These are phyloP conservation scores for Rhynchospora pubera DNA, from an alignment of 176 grass and related monocot genomes.

Conservation along the genomic window DNA sequence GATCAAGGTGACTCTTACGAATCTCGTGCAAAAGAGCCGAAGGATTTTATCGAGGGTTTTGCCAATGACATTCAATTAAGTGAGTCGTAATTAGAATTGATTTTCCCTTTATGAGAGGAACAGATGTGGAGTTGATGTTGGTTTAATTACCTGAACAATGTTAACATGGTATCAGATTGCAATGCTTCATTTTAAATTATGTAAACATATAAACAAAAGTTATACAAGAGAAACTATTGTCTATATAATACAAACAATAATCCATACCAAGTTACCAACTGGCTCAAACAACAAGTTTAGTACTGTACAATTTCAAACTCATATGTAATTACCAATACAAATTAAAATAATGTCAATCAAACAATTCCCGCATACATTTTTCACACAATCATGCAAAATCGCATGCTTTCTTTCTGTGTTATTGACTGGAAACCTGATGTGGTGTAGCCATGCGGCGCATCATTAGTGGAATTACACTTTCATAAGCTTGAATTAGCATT, in stretches of 20 bases:
- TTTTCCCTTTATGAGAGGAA: no score
- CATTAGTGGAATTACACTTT: neutral
- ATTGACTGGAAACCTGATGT: neutral
- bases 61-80: no score
- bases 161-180: no score
- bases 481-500: conserved; percentile 16
- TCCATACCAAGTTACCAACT: neutral
- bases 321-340: conserved; percentile 4
- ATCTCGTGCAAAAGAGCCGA: no score
- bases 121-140: no score
- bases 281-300: neutral
- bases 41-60: no score
- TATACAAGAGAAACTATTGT: neutral
- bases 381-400: neutral
- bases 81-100: no score
- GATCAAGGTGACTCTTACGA: no score
- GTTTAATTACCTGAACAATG: no score
- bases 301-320: neutral
- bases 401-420: neutral
- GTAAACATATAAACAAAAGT: neutral
- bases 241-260: neutral
- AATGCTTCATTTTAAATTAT: no score
- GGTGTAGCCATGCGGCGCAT: neutral
- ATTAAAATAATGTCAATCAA: neutral
- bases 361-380: neutral